A percentile compares a stretch with the other conserved stretches of the same genome.
Evolutionary conservation across 768 basidiomycete genomes (phyloP).

Genomic region (Suillus weaverae): DNA sequence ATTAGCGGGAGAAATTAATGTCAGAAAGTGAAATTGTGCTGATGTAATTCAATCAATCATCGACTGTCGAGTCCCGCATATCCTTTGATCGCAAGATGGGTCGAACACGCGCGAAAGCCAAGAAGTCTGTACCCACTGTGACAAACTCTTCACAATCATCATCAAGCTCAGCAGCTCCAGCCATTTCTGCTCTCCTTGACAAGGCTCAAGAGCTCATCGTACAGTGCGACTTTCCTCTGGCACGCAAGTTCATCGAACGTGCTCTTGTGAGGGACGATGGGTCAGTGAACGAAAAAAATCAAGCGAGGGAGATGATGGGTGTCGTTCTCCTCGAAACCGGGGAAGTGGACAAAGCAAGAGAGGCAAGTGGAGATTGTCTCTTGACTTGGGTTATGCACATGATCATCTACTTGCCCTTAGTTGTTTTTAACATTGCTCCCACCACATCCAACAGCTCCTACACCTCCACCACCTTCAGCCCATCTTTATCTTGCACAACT

Average conservation of each 20-base stretch:
- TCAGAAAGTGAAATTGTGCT: too few species aligned
- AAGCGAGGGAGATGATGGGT: conserved; percentile 80
- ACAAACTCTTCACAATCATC: conserved; percentile 13
- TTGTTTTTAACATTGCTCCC: conserved; percentile 62
- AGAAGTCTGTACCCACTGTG: conserved; percentile 21
- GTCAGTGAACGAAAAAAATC: conserved; percentile 47
- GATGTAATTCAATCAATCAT: neutral
- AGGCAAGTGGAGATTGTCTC: conserved; percentile 44
- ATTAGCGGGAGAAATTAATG: too few species aligned
- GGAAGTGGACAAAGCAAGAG: conserved; percentile 68
- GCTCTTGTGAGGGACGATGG: conserved; percentile 58
- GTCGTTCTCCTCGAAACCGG: conserved; percentile 78
- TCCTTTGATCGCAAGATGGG: conserved; percentile 42
- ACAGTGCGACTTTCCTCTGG: conserved; percentile 84
- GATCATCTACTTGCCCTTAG: conserved; percentile 34
- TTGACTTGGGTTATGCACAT: neutral
- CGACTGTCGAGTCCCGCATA: neutral
- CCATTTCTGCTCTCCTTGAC: conserved; percentile 58
- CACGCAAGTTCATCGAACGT: conserved; percentile 67
- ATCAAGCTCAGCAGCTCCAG: conserved; percentile 36
- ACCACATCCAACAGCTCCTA: conserved; percentile 57
- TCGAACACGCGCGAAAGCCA: conserved; percentile 49
- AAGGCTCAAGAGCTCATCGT: conserved; percentile 81
- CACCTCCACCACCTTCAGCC: conserved; percentile 68
- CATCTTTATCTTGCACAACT: conserved; percentile 90